Conservation (phyloP, 2,329 filamentous ascomycete species). For the Dothistroma pini region DNA sequence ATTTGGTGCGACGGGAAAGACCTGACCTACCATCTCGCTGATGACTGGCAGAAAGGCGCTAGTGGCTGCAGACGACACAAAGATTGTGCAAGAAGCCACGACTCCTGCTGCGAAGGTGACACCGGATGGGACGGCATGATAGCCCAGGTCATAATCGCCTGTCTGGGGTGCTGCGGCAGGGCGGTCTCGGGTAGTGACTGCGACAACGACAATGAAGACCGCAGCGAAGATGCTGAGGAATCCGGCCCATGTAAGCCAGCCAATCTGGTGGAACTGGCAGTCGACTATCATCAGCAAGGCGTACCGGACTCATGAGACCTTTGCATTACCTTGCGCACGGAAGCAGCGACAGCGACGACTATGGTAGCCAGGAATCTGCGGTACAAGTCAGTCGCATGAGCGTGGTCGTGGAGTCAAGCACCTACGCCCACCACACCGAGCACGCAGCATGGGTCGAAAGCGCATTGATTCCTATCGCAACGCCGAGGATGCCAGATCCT, state of each 20-base stretch:
- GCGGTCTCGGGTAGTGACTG: slow-evolving; percentile 54
- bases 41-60: slow-evolving; percentile 63
- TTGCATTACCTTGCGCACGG: slow-evolving; percentile 46
- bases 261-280: slow-evolving; percentile 52
- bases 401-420: slow-evolving; percentile 23
- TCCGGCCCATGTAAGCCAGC: slow-evolving; percentile 60
- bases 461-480: slow-evolving; percentile 58
- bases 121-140: slow-evolving; percentile 49
- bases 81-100: slow-evolving; percentile 56
- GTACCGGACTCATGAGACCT: background rate
- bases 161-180: slow-evolving; percentile 59
- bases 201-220: slow-evolving; percentile 42
- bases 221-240: slow-evolving; percentile 57
- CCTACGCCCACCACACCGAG: slow-evolving; percentile 51
- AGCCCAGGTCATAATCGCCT: slow-evolving; percentile 59
- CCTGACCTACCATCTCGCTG: slow-evolving; percentile 52
- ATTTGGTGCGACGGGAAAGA: background rate
- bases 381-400: background rate
- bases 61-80: slow-evolving; percentile 56
- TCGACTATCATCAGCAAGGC: background rate
- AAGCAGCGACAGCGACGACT: slow-evolving; percentile 49
- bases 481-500: slow-evolving; percentile 54
- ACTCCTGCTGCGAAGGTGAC: slow-evolving; percentile 59
- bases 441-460: slow-evolving; percentile 57
- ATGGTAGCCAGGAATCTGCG: slow-evolving; percentile 48